phyloP scores from a whole-genome alignment of 345 rosid species.

The Melaleuca alternifolia region DNA sequence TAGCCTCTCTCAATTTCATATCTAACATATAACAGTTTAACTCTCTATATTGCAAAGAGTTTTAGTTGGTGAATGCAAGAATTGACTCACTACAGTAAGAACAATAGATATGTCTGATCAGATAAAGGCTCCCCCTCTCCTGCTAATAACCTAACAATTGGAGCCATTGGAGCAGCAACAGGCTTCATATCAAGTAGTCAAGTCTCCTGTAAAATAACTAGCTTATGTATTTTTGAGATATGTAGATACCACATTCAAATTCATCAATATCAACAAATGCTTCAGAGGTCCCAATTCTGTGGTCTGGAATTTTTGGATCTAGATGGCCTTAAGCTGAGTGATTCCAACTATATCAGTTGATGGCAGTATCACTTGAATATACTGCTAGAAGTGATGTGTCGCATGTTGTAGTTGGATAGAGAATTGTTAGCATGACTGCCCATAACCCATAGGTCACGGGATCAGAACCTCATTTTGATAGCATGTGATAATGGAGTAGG shows the following conservation, averaged over 20 bases:
- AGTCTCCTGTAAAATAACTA: background rate
- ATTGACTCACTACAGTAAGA: background rate
- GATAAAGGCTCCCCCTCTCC: background rate
- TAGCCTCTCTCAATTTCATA: background rate
- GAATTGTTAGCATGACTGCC: background rate
- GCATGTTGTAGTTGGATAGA: background rate
- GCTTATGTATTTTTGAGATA: background rate
- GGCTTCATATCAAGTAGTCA: background rate
- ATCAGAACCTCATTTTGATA: background rate
- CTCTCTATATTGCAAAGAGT: background rate
- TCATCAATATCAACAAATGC: background rate
- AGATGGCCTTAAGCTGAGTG: background rate
- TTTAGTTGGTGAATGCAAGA: background rate
- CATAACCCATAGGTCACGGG: background rate
- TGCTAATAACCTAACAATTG: background rate
- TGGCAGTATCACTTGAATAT: background rate
- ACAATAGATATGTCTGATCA: background rate
- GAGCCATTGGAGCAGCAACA: background rate
- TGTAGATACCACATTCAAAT: background rate
- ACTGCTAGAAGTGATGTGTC: background rate
- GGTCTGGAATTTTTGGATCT: background rate
- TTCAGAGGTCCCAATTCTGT: background rate
- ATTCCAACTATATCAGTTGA: background rate
- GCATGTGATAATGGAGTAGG: background rate
- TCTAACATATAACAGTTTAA: background rate